A percentile compares a stretch with the other conserved stretches of the same genome.
These are phyloP conservation scores for Fragaria nilgerrensis DNA, from an alignment of 306 rosid species.

Conservation along the genomic window DNA sequence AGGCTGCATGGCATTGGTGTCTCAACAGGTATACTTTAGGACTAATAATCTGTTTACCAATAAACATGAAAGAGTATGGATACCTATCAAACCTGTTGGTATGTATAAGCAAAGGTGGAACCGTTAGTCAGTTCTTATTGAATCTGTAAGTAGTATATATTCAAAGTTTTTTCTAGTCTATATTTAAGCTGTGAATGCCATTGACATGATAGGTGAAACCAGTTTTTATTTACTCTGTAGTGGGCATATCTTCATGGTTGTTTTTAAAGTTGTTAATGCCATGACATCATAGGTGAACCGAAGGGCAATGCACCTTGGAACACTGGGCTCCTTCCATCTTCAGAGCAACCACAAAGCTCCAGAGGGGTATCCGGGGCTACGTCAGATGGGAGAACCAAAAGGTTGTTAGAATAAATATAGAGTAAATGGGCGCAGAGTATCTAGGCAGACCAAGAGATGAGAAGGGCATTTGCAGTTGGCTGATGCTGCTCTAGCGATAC, in stretches of 20 bases:
- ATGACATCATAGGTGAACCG: conserved; percentile 30
- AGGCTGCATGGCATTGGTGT: neutral
- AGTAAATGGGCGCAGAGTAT: conserved; percentile 25
- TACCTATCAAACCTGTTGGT: neutral
- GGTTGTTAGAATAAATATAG: conserved; percentile 75
- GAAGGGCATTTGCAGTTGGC: no score
- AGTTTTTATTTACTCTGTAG: no score
- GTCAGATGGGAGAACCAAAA: conserved; percentile 45
- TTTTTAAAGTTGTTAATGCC: neutral
- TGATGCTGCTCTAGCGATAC: neutral
- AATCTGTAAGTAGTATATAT: no score
- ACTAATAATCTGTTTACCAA: neutral
- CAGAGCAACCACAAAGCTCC: conserved; percentile 20
- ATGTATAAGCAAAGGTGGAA: no score
- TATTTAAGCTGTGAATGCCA: neutral
- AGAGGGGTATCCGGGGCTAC: conserved; percentile 30
- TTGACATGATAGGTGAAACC: no score
- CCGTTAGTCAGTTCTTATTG: no score
- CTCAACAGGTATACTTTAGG: neutral
- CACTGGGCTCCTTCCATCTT: conserved; percentile 30
- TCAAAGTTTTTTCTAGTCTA: no score
- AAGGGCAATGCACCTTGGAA: conserved; percentile 26
- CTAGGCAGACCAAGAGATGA: neutral
- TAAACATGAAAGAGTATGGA: neutral
- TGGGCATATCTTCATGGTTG: no score